Evolutionary conservation across 2,329 filamentous ascomycete species (phyloP), one percentile per base, ranked within the genome.

Genomic region (Aspergillus sp.): DNA sequence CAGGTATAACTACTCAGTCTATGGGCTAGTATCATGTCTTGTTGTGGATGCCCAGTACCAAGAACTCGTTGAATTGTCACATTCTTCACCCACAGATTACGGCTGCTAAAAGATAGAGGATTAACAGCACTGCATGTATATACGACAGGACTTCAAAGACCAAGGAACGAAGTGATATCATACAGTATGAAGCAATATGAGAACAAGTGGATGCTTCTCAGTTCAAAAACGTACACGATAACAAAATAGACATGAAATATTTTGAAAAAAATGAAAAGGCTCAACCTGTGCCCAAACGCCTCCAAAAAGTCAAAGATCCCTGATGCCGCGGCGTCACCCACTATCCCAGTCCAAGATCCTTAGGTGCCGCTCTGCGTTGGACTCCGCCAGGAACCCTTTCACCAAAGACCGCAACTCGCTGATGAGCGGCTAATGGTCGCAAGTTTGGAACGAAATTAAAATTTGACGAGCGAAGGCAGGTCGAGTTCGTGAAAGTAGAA

Each of bases 281-380:
- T 55, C 62, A 55, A 54, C 58, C 57, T 50, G 50, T 48, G 56
- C 53, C 37, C 40, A 58, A 66, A 66, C 64, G 64, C 65, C 64
- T 64, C 62, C 55, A 6, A 17, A 48, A 60, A 61, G 57, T 58
- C 46, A 57, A 61, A 56, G 21, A 57, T 55, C 56, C 44, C 55
- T 54, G 37, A 48, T 40, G 55, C 56, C 48, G 46, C 51, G 41
- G 49, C 33, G 19, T 47, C n/a, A 35, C 35, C 45, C 17, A 31
- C 45, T 19, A 31, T 48, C 19, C 25, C 3, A 21, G 31, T 6
- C 27, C 37, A 40, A 39, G 12, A 23, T 27, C 5, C 31, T 41
- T 9, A 37, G 15, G 35, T 37, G 27, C 35, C 35, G 35, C 35
- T 31, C 17, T 15, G 44, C 4, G 15, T 46, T 27, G 44, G n/a